These are phyloP conservation scores for Colletotrichum cordylinicola DNA, from an alignment of 2,329 filamentous ascomycete species.

Conservation along the genomic window DNA sequence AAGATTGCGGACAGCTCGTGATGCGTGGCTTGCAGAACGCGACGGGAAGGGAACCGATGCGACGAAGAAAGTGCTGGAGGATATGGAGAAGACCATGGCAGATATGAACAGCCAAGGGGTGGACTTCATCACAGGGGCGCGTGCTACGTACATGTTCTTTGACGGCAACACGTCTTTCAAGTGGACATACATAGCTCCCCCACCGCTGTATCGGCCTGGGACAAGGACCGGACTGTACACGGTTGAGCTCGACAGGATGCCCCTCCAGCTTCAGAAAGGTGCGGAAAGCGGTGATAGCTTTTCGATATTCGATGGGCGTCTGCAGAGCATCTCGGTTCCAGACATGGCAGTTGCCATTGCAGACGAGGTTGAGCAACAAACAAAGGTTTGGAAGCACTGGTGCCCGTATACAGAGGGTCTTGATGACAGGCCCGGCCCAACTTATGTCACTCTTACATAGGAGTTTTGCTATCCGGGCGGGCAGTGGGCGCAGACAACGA, in stretches of 20 bases:
- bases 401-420: background rate
- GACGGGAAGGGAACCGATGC: background rate
- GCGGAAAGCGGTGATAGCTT: background rate
- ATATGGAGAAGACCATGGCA: background rate
- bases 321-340: conserved; percentile 1
- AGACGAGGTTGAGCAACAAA: conserved; percentile 1
- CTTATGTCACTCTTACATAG: background rate
- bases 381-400: background rate
- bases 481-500: no score
- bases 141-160: background rate
- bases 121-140: background rate
- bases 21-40: background rate
- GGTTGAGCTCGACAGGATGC: background rate
- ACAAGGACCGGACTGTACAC: background rate
- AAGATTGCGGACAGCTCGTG: background rate
- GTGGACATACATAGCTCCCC: background rate
- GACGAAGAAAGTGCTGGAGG: background rate
- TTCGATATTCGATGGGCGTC: background rate
- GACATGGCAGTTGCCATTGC: conserved; percentile 4
- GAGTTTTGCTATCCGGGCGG: no score
- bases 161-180: background rate
- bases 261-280: background rate
- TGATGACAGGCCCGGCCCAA: background rate
- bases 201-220: background rate
- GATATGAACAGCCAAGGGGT: background rate